phyloP scores from a whole-genome alignment of 2,329 filamentous ascomycete genomes.

The Ilyonectria robusta region DNA sequence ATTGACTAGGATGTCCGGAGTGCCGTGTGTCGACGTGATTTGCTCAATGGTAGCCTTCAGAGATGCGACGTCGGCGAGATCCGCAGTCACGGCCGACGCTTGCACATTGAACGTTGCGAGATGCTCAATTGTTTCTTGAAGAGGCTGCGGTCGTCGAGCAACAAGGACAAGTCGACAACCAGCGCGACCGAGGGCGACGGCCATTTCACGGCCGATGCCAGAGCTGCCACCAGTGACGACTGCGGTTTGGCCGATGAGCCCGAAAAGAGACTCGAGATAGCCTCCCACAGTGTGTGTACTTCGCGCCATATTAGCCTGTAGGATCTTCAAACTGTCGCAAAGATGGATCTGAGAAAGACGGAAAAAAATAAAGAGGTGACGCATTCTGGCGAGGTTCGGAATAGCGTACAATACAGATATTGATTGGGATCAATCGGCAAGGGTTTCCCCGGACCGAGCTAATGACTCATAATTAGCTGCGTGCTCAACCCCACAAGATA shows the following conservation, averaged over 20 bases:
- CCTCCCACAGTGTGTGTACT: constrained; percentile 20
- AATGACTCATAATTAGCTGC: neutral
- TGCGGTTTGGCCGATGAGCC: constrained; percentile 48
- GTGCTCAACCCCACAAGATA: too few relatives aligned
- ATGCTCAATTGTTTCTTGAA: constrained; percentile 42
- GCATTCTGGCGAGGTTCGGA: too few relatives aligned
- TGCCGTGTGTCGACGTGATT: constrained; percentile 41
- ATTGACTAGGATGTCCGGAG: constrained; percentile 52
- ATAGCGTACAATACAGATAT: too few relatives aligned
- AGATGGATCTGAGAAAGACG: too few relatives aligned
- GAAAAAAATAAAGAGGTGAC: too few relatives aligned
- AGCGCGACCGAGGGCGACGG: constrained; percentile 47
- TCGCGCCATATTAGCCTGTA: constrained; percentile 28
- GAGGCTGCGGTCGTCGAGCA: constrained; percentile 45
- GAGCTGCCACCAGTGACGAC: constrained; percentile 53
- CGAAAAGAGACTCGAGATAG: constrained; percentile 50
- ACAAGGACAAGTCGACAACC: constrained; percentile 51
- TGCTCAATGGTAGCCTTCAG: constrained; percentile 34
- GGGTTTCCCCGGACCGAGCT: neutral
- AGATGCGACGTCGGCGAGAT: constrained; percentile 36
- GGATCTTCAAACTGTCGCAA: neutral
- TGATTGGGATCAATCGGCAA: neutral
- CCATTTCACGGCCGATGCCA: constrained; percentile 53
- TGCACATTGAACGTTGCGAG: constrained; percentile 45
- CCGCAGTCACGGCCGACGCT: constrained; percentile 39